These are phyloP conservation scores for Angomonas deanei DNA, from an alignment of 208 protist species.

Conservation along the genomic window DNA sequence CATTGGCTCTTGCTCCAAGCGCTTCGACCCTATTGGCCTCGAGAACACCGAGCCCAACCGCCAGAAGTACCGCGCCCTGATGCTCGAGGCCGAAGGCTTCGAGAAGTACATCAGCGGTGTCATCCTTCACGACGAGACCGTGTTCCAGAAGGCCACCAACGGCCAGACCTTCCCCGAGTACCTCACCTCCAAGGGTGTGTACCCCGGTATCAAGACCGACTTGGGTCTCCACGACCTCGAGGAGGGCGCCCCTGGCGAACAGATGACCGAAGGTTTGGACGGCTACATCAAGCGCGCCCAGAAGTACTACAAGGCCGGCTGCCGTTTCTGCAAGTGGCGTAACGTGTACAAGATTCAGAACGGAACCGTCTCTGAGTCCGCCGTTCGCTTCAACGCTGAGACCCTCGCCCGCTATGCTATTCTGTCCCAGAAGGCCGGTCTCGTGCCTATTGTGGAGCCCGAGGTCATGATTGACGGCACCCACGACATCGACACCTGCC, in stretches of 20 bases:
- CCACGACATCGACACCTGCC: constrained; percentile 88
- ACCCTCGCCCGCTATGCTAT: constrained; percentile 93
- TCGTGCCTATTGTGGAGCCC: constrained; percentile 97
- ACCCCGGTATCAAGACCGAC: constrained; percentile 96
- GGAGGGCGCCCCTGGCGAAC: constrained; percentile 88
- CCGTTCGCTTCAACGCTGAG: constrained; percentile 91
- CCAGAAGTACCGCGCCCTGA: constrained; percentile 91
- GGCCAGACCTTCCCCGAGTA: constrained; percentile 87
- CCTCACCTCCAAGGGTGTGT: constrained; percentile 76
- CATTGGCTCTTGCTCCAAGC: constrained; percentile 93
- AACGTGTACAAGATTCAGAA: constrained; percentile 93
- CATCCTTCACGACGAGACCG: constrained; percentile 96
- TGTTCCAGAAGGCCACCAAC: constrained; percentile 87
- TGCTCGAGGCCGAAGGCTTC: constrained; percentile 70
- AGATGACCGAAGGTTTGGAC: constrained; percentile 94
- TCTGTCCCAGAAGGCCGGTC: constrained; percentile 93
- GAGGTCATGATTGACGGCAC: constrained; percentile 95
- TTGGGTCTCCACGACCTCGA: constrained; percentile 71
- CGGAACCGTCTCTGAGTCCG: constrained; percentile 79
- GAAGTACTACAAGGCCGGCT: constrained; percentile 94
- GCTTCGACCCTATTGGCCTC: constrained; percentile 90
- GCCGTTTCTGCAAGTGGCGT: constrained; percentile 97
- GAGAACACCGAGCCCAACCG: constrained; percentile 94
- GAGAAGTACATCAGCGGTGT: constrained; percentile 94
- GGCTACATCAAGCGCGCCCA: constrained; percentile 82